Percentiles rank a stretch among this genome's conserved stretches.
Evolutionary conservation across 768 basidiomycete genomes (phyloP).

Genomic region (Boletus reticulatus): DNA sequence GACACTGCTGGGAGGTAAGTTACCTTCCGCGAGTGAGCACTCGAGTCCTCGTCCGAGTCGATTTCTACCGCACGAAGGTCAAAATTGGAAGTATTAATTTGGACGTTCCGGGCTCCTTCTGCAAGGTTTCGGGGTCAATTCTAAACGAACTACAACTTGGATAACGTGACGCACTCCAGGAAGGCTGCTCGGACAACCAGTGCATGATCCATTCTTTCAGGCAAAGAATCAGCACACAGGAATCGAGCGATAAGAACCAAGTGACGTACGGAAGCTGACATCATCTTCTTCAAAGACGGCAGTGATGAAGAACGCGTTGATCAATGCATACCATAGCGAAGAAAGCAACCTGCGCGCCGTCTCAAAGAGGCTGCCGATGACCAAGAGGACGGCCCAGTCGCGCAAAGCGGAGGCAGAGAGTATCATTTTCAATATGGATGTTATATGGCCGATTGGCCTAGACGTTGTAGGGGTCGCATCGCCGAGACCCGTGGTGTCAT

Average conservation of each 20-base stretch:
- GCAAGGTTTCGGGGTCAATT: background rate
- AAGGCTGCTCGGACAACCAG: constrained; percentile 62
- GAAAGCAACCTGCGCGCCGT: constrained; percentile 48
- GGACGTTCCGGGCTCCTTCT: constrained; percentile 46
- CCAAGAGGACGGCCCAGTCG: constrained; percentile 64
- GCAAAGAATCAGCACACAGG: background rate
- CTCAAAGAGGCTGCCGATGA: constrained; percentile 63
- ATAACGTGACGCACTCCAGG: constrained; percentile 48
- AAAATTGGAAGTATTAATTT: constrained; percentile 46
- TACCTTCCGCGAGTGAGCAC: constrained; percentile 26
- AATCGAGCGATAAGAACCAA: background rate
- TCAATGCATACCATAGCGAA: constrained; percentile 40
- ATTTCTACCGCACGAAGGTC: constrained; percentile 27
- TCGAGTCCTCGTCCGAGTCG: constrained; percentile 21
- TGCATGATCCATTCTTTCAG: constrained; percentile 64
- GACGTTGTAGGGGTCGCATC: constrained; percentile 13
- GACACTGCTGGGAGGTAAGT: constrained; percentile 35
- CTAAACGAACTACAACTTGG: background rate
- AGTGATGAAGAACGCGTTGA: constrained; percentile 59
- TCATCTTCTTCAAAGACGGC: constrained; percentile 61
- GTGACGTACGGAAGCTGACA: constrained; percentile 47
- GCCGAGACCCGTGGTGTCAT: constrained; percentile 9
- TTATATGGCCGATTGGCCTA: constrained; percentile 26
- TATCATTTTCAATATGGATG: constrained; percentile 42
- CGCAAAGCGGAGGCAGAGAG: constrained; percentile 53